phyloP scores from a whole-genome alignment of 768 basidiomycete species.

The Tulasnella sp. region DNA sequence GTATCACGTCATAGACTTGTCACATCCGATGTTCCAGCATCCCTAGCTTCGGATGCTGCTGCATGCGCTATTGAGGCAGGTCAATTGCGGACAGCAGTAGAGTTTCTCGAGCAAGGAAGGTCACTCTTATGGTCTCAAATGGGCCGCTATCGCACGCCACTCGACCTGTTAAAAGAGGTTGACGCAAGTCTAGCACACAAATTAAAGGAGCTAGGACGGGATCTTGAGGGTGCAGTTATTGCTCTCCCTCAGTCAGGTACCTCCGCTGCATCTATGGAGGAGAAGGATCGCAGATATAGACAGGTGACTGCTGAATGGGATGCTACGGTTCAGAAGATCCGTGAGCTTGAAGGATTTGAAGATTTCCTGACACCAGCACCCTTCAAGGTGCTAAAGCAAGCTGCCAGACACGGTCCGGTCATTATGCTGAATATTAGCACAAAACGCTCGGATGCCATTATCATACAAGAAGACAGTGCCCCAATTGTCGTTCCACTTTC shows the following conservation, averaged over 20 bases:
- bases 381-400: neutral
- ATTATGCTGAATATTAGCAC: slow-evolving; percentile 1
- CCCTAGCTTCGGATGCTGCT: neutral
- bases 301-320: neutral
- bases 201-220: neutral
- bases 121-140: neutral
- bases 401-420: neutral
- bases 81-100: neutral
- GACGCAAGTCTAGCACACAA: neutral
- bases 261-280: too few relatives aligned
- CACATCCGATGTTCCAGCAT: neutral
- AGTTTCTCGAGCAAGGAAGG: neutral
- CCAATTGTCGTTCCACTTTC: neutral
- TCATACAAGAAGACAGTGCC: neutral
- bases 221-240: neutral
- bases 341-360: neutral
- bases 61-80: neutral
- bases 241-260: neutral
- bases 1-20: neutral
- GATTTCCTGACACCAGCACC: slow-evolving; percentile 2
- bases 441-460: neutral
- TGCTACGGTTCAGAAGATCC: neutral
- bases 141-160: neutral
- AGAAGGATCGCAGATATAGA: neutral
- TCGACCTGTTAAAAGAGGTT: neutral